Evolutionary conservation across 2,329 filamentous ascomycete species (phyloP), one percentile per base, ranked within the genome.

Genomic region (Botrytis deweyae): DNA sequence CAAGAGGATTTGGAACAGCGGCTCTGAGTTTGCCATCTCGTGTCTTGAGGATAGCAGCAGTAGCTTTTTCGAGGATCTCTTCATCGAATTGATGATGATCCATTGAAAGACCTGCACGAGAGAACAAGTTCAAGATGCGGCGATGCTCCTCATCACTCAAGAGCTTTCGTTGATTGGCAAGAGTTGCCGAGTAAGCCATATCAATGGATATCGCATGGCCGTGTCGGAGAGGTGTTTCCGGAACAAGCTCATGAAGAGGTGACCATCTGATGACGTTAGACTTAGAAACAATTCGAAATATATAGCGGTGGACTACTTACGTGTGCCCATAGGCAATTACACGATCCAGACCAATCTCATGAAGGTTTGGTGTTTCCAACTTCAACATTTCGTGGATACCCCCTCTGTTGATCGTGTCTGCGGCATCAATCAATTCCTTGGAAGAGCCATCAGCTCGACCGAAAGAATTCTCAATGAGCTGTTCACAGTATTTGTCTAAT

Each of bases 261-360:
- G 90, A 92, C 91, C 91, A 72, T 40, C 71, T 72, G 16, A 18
- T n/a, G 9, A 49, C 61, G 52, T 72, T 68, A 72, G 70, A 40
- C 22, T 40, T 12, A 3, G 18, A 12, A 29, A 33, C 46, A 36
- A 7, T 40, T 9, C 29, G 14, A 18, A 42, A 20, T 42, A 20
- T 4, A 16, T 18, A n/a, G 2, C 29, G 36, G 29, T 29, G 16
- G 5, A 38, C 7, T 42, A 67, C 71, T 72, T 33, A 93, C 83
- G 91, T 93, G 80, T 93, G 91, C 0, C 91, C 91, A 77, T 92
- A 93, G 2, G 91, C 91, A 80, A 93, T 93, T 25, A 93, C 90
- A 77, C 91, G 84, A 81, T 93, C 90, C 14, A 93, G 85, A 72
- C 90, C 90, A 72, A 72, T 72, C 40, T 93, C 91, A 79, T 93